These are phyloP conservation scores for Saccharomyces hybrid DNA, from an alignment of 1,139 yeast genomes.

Conservation along the genomic window DNA sequence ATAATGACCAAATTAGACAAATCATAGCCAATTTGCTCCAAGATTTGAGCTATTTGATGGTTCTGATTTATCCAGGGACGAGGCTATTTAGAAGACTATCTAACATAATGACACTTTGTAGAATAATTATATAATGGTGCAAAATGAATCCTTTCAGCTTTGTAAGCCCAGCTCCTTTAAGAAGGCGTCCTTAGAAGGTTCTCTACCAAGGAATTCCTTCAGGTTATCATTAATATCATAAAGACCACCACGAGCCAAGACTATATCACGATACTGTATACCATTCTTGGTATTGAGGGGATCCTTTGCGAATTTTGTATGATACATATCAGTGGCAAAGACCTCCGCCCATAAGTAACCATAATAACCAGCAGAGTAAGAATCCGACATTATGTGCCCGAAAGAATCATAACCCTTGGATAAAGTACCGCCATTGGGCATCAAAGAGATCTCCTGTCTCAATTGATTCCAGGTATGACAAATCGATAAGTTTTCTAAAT, in stretches of 20 bases:
- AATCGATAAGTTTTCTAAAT: slow-evolving; percentile 41
- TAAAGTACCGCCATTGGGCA: slow-evolving; percentile 46
- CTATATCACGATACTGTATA: slow-evolving; percentile 57
- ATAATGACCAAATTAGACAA: background rate
- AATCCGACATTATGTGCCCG: slow-evolving; percentile 72
- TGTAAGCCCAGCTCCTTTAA: slow-evolving; percentile 49
- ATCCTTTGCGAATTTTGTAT: slow-evolving; percentile 57
- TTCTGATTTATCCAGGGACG: background rate
- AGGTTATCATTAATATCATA: slow-evolving; percentile 60
- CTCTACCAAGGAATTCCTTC: slow-evolving; percentile 63
- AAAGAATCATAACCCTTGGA: slow-evolving; percentile 70
- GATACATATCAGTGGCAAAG: slow-evolving; percentile 77
- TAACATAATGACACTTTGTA: background rate
- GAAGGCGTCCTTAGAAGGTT: slow-evolving; percentile 67
- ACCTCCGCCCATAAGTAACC: slow-evolving; percentile 84
- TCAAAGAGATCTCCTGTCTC: slow-evolving; percentile 51
- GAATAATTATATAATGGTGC: background rate
- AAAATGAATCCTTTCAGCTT: slow-evolving; percentile 1
- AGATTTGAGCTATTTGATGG: slow-evolving; percentile 3
- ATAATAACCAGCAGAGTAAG: slow-evolving; percentile 80
- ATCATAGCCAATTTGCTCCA: background rate
- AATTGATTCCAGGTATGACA: slow-evolving; percentile 54
- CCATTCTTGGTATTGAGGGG: slow-evolving; percentile 63
- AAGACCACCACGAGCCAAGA: slow-evolving; percentile 67
- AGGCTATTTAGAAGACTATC: background rate